These are phyloP conservation scores for Vigna trinervia DNA, from an alignment of 306 rosid species.

Conservation along the genomic window DNA sequence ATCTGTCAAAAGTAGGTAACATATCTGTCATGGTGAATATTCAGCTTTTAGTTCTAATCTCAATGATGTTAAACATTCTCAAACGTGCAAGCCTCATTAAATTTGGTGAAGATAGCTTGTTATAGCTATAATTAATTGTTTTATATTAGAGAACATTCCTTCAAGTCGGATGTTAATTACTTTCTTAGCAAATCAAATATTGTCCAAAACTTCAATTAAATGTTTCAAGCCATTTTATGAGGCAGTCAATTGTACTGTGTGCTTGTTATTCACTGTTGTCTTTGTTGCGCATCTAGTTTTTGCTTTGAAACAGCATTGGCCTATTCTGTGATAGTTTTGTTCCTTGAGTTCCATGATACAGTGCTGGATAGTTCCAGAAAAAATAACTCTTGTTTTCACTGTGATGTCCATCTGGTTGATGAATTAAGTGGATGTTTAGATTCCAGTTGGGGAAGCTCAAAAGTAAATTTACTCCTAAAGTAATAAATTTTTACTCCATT, in stretches of 20 bases:
- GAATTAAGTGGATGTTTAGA: background rate
- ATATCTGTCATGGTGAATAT: constrained; percentile 41
- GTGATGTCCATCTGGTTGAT: background rate
- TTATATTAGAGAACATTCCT: constrained; percentile 9
- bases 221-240: constrained; percentile 20
- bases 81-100: constrained; percentile 35
- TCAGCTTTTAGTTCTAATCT: constrained; percentile 32
- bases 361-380: background rate
- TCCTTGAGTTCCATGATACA: background rate
- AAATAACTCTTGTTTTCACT: background rate
- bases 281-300: background rate
- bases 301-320: background rate
- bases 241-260: background rate
- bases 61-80: constrained; percentile 38
- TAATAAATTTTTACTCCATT: too few relatives aligned
- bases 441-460: too few relatives aligned
- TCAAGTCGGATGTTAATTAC: constrained; percentile 28
- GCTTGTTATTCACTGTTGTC: background rate
- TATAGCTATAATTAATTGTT: constrained; percentile 17
- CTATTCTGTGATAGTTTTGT: background rate
- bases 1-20: constrained; percentile 30
- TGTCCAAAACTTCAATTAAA: constrained; percentile 25
- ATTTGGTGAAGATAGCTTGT: constrained; percentile 34
- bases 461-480: too few relatives aligned
- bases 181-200: constrained; percentile 7